A percentile compares a stretch with the other conserved stretches of the same genome.
These are phyloP conservation scores for Allium fistulosum DNA, from an alignment of 106 monocot genomes.

Conservation along the genomic window DNA sequence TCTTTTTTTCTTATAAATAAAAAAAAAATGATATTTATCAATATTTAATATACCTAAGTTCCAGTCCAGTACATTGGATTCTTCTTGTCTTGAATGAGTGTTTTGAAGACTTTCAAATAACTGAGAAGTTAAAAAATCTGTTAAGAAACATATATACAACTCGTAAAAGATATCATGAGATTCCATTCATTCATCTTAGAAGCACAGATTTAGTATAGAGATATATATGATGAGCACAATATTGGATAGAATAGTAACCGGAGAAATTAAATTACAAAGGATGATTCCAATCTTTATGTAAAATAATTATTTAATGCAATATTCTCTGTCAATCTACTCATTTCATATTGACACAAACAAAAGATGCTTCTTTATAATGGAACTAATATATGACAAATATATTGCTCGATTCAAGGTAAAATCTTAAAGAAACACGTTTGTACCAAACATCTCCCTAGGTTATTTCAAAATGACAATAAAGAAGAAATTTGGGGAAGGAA, in stretches of 20 bases:
- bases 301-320: neutral
- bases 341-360: neutral
- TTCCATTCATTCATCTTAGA: neutral
- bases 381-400: neutral
- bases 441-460: constrained; percentile 13
- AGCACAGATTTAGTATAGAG: neutral
- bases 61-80: constrained; percentile 2
- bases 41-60: neutral
- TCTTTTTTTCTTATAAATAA: neutral
- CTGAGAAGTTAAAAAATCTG: neutral
- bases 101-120: neutral
- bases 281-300: neutral
- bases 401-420: neutral
- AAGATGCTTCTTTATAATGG: constrained; percentile 1
- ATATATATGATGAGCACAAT: too few relatives aligned
- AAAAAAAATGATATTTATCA: neutral
- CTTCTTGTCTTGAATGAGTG: constrained; percentile 8
- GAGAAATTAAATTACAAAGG: neutral
- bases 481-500: neutral
- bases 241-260: neutral
- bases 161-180: neutral
- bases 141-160: neutral
- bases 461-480: neutral
- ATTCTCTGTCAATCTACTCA: neutral
- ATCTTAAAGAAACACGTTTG: neutral